Evolutionary conservation across 108 stramenopile species (phyloP), one percentile per base, ranked within the genome.

Genomic region (Cyclotella baltica): DNA sequence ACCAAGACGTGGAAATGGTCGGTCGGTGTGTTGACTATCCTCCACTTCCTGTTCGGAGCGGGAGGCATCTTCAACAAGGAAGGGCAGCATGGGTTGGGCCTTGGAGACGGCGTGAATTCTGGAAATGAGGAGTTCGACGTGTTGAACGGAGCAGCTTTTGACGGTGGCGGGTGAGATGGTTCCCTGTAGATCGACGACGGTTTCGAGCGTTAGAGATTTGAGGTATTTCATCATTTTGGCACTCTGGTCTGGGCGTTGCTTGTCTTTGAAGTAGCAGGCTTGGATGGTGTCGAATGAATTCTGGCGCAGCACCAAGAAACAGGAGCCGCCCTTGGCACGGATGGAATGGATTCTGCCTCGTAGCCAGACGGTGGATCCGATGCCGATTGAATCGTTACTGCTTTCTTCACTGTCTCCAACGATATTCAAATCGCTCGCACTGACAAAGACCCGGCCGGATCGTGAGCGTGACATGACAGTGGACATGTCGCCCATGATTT

Each of bases 221-320:
- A 98, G 70, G 71, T 94, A 99, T 71, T 90, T 88, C 62, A 99
- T 84, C 92, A 98, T 93, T 75, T 86, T 90, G 67, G 94, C 85
- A 28, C 93, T 93, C 27, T 65, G 72, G 50, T 96, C 94, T 27
- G 91, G 90, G 67, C 94, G 81, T 34, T 89, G 89, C 80, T 96
- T 96, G 86, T 98, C 93, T 85, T 99, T 99, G 87, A 99, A 99
- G 76, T 92, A 96, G 30, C 83, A 84, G 8, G 94, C 96, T 76
- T 99, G 98, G 22, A 98, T 90, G 0, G 98, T 98, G 70, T 98
- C 78, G 71, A 96, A 92, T 11, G 94, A 85, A 59, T 94, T 90
- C 77, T 96, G 93, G 40, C 98, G 88, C 29, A 99, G 46, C 19
- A 99, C 98, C n/a, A 98, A 72, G 67, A 99, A 99, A 33, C 93